Percentiles rank a stretch among this genome's conserved stretches.
These are phyloP conservation scores for Achaetomiella virescens DNA, from an alignment of 495 filamentous ascomycete genomes.

Conservation along the genomic window DNA sequence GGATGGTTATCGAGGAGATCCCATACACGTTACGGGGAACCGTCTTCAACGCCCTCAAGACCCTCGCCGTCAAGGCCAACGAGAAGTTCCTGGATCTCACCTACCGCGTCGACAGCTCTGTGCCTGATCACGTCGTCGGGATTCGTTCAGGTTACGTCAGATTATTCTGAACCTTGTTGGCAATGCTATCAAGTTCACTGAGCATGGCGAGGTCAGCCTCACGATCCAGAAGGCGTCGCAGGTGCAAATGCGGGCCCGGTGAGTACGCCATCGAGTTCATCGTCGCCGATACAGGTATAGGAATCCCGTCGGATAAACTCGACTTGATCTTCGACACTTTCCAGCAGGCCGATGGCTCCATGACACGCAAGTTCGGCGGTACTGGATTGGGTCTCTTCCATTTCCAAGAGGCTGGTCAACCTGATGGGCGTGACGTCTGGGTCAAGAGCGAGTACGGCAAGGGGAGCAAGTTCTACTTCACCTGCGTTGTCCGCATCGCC, in stretches of 20 bases:
- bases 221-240: conserved; percentile 74
- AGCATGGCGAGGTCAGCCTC: conserved; percentile 93
- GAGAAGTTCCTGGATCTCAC: conserved; percentile 92
- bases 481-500: conserved; percentile 84
- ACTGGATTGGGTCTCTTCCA: conserved; percentile 93
- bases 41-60: conserved; percentile 97
- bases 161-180: conserved; percentile 83
- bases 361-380: conserved; percentile 93
- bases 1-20: conserved; percentile 99
- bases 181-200: conserved; percentile 93
- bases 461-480: conserved; percentile 96
- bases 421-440: conserved; percentile 97
- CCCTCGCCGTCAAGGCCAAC: conserved; percentile 92
- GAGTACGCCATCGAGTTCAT: conserved; percentile 96
- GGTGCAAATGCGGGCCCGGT: conserved; percentile 48
- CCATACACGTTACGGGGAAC: conserved; percentile 92
- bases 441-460: conserved; percentile 89
- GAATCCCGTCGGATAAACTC: conserved; percentile 92
- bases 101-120: conserved; percentile 87
- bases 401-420: conserved; percentile 91
- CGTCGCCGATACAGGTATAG: conserved; percentile 95
- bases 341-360: conserved; percentile 97
- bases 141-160: conserved; percentile 93
- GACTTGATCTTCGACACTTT: conserved; percentile 99
- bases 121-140: conserved; percentile 96